Evolutionary conservation across 805 yeast species (phyloP), one percentile per base, ranked within the genome.

Genomic region (Cyberlindnera subsufficiens): DNA sequence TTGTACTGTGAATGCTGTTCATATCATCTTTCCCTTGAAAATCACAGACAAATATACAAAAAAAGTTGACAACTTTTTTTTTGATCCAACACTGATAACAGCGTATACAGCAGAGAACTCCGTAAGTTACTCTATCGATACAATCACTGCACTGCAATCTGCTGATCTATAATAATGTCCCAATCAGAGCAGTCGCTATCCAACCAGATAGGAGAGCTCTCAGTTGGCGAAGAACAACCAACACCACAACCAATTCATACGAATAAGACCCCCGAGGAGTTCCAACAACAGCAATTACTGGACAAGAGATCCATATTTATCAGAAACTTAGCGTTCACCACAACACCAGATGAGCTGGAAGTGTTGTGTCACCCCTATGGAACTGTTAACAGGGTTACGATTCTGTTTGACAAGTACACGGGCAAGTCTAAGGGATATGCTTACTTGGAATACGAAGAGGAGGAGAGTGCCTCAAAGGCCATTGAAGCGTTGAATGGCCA

Each of bases 391-490:
- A 59, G 81, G 48, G 71, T 78, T 10, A 78, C 84, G 1, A 68
- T 78, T 18, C 63, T 78, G 43, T 65, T 66, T 43, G 73, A 72
- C 49, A 65, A 65, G 36, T 62, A 52, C 49, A 65, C 74, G 1
- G 77, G 77, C 0, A 56, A 57, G 16, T 74, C 78, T 8, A 74
- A 71, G 48, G 86, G 86, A 2, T 78, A 75, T 54, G 87, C 86
- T 1, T 82, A 78, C 50, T 66, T 82, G 29, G 80, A 83, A 50
- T 82, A 78, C 54, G 72, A 69, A 13, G 52, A 57, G 7, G 45
- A 49, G 5, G 71, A 64, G 6, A 61, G 72, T 14, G 80, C 74
- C 6, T 52, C 58, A 6, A 59, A 59, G 25, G 86, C 88, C 1
- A 58, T 80, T 37, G 60, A 58, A 11, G 59, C 56, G 13, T 51